These are phyloP conservation scores for Phytopythium litorale DNA, from an alignment of 352 stramenopile species.

Conservation along the genomic window DNA sequence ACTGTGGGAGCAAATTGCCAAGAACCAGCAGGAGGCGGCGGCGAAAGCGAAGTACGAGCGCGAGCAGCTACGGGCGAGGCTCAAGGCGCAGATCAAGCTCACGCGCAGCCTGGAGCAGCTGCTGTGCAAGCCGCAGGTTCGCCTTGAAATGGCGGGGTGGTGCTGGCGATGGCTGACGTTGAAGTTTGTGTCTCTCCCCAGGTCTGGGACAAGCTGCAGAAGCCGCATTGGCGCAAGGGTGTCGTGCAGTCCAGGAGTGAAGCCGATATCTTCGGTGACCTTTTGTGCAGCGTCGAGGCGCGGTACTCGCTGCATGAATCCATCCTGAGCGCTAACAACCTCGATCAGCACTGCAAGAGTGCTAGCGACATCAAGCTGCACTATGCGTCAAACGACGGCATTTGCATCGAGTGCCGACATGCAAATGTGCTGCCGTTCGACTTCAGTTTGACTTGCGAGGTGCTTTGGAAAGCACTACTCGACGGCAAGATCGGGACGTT, in stretches of 20 bases:
- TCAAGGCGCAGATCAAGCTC: conserved; percentile 34
- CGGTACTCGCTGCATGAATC: not conserved
- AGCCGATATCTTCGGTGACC: not conserved
- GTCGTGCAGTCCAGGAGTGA: not conserved
- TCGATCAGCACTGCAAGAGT: not conserved
- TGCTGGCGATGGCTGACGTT: not conserved
- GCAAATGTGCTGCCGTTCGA: conserved; percentile 6
- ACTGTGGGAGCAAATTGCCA: conserved; percentile 27
- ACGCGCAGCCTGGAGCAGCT: conserved; percentile 26
- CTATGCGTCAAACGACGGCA: not conserved
- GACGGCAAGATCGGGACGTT: conserved; percentile 1
- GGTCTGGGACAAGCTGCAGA: conserved; percentile 6
- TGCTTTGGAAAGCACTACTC: not conserved
- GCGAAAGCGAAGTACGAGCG: conserved; percentile 28
- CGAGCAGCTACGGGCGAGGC: conserved; percentile 14
- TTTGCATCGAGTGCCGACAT: conserved; percentile 1
- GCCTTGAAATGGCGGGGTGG: not conserved
- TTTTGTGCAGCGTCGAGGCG: not conserved
- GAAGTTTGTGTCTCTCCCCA: not conserved
- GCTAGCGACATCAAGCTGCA: not conserved
- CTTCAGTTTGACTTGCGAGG: not conserved
- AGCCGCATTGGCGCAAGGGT: conserved; percentile 1
- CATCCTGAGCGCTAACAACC: not conserved
- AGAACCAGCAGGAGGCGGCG: conserved; percentile 20
- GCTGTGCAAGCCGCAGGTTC: conserved; percentile 18